Evolutionary conservation across 177 flowering plant genomes (phyloP).

Genomic region (Telopea speciosissima): DNA sequence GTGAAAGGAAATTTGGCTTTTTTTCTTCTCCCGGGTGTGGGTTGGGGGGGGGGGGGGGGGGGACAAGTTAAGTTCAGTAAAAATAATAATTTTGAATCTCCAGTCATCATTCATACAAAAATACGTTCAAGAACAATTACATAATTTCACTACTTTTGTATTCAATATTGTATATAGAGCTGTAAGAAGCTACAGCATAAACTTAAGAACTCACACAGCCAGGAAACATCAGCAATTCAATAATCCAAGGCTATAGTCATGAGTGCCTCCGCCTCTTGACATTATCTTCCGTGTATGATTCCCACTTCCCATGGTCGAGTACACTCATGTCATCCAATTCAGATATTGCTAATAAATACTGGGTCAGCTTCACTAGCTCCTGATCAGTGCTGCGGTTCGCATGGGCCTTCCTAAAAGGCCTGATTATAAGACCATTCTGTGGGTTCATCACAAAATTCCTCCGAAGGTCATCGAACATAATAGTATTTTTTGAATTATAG

Average conservation of each 20-base stretch:
- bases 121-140: too few species aligned
- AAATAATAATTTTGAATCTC: too few species aligned
- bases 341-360: constrained; percentile 88
- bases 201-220: too few species aligned
- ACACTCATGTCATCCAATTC: constrained; percentile 71
- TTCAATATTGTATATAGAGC: too few species aligned
- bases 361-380: constrained; percentile 87
- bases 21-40: too few species aligned
- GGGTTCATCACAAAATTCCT: constrained; percentile 99
- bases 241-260: constrained; percentile 15
- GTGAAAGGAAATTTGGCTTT: too few species aligned
- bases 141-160: too few species aligned
- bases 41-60: too few species aligned
- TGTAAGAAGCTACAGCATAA: too few species aligned
- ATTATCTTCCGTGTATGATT: constrained; percentile 45
- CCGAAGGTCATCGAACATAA: constrained; percentile 93
- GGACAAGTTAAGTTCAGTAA: too few species aligned
- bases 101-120: too few species aligned
- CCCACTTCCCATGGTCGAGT: constrained; percentile 77
- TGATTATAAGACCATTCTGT: constrained; percentile 82
- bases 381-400: constrained; percentile 61
- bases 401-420: constrained; percentile 88
- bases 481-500: constrained; percentile 76
- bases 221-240: too few species aligned
- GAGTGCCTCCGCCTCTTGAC: constrained; percentile 61